Evolutionary conservation across 768 basidiomycete genomes (phyloP), one percentile per base, ranked within the genome.

Genomic region (Hortiboletus campestris): DNA sequence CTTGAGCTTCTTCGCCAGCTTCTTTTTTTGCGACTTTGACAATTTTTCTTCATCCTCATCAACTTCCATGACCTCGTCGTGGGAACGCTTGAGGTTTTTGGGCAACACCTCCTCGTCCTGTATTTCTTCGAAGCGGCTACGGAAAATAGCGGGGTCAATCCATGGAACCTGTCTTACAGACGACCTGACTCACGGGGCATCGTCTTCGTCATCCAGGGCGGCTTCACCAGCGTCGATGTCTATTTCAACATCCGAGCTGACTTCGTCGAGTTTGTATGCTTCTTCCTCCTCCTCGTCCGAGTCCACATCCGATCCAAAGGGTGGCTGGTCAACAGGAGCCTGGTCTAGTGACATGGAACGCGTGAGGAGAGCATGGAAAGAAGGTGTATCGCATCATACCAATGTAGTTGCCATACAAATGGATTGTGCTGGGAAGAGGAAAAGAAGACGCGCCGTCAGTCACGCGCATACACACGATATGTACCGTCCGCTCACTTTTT

Each of bases 391-490:
- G 35, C 38, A 36, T 44, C 56, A 43, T 71, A 88, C 89, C 83
- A 68, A 94, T 82, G 72, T 92, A 94, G 73, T 94, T 92, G 51
- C 93, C 92, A 59, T 86, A 84, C 57, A 94, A 73, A 73, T 91
- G 84, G 46, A 94, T 78, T 46, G 86, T 75, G 70, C 88, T 91
- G 52, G 4, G 8, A 50, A 51, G 28, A 35, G 56, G 29, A 56
- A 56, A n/a, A 31, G 28, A 47, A 35, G 11, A 49, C 17, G 28
- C 48, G 11, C 19, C 10, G 53, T 67, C 54, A 58, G 63, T 62
- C 46, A 31, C 8, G 0, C 14, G 20, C 38, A 31, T 9, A 11
- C 13, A 43, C 28, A 25, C 14, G 34, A 44, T 36, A 29, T 12
- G 47, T 36, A 34, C 41, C 35, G 20, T 25, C 49, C 13, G 60